Base-by-base conservation (phyloP, 495 filamentous ascomycete species). In the Aspergillus carlsbadensis region DNA sequence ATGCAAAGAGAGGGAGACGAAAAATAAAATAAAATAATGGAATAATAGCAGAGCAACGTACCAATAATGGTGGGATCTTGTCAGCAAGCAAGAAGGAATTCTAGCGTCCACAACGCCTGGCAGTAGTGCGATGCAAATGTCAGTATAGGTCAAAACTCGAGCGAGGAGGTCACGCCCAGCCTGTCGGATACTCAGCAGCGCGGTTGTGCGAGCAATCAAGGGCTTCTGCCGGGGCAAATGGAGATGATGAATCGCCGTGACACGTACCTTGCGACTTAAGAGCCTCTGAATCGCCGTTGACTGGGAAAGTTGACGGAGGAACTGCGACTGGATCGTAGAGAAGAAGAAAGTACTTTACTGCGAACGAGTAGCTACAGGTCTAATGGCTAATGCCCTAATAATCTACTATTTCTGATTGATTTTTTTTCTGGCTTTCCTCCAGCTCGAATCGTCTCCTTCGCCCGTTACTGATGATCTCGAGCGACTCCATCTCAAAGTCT, bases 131-230 rank as follows among this genome's bases (percentile, higher is more conserved):
- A 58, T 56, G 54, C 50, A 64, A 54, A 42, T 41, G 48, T 58
- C 54, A 64, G 61, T 60, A 60, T 57, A 52, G 54, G 57, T 60
- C 57, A 60, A 60, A 59, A 51, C 31, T 43, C 52, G 53, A 46
- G 52, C 46, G 50, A 52, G 54, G 11, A 46, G 40, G 48, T 45
- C 50, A 48, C 41, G 59, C 41, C 57, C 43, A 42, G 37, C 42
- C 54, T 50, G 51, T 51, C 54, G 36, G 26, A 29, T 8, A 29
- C 26, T 29, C 26, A 29, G 8, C 26, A 29, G 26, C 8, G 26
- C 26, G 26, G 26, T 29, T 29, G 26, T 29, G 26, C 3, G 26
- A 29, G 26, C 8, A 8, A 29, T 29, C 26, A 29, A 29, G 26
- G 42, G 45, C 31, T 41, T 51, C 58, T 56, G 52, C 58, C 56